These are phyloP conservation scores for Candida sp. DNA, from an alignment of 1,139 yeast genomes.

Conservation along the genomic window DNA sequence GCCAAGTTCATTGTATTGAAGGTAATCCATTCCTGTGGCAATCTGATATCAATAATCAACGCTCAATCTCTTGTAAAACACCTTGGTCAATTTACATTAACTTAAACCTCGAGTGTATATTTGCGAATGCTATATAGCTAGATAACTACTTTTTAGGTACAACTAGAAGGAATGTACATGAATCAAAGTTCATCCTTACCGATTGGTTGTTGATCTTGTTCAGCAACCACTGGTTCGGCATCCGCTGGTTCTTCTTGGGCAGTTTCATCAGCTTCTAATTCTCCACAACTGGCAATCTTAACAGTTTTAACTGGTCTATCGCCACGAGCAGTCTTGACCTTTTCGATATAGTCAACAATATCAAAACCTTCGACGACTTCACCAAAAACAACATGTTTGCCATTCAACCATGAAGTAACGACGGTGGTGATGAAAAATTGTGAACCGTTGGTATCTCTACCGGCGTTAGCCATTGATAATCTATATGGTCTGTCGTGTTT, in stretches of 20 bases:
- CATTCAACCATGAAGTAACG: constrained; percentile 61
- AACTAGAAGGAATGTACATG: too few relatives aligned
- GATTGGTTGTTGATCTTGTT: constrained; percentile 7
- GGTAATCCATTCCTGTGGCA: too few relatives aligned
- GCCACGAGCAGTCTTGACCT: constrained; percentile 44
- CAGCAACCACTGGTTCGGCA: constrained; percentile 9
- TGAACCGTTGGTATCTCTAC: constrained; percentile 59
- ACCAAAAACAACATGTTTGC: constrained; percentile 78
- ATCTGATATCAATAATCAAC: too few relatives aligned
- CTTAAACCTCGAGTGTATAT: too few relatives aligned
- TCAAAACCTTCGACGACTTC: constrained; percentile 70
- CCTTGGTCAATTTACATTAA: too few relatives aligned
- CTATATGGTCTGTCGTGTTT: constrained; percentile 59
- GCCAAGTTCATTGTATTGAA: too few relatives aligned
- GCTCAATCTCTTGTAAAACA: too few relatives aligned
- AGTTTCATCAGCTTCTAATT: constrained; percentile 25
- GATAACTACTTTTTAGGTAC: too few relatives aligned
- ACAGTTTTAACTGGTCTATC: constrained; percentile 54
- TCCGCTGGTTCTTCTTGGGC: not conserved
- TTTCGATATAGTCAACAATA: constrained; percentile 53
- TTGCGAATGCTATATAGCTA: too few relatives aligned
- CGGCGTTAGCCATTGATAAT: constrained; percentile 65
- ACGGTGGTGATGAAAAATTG: constrained; percentile 67
- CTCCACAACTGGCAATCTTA: constrained; percentile 48
- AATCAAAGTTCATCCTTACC: constrained; percentile 19